phyloP scores from a whole-genome alignment of 106 monocot species.

The Dioscorea alata region DNA sequence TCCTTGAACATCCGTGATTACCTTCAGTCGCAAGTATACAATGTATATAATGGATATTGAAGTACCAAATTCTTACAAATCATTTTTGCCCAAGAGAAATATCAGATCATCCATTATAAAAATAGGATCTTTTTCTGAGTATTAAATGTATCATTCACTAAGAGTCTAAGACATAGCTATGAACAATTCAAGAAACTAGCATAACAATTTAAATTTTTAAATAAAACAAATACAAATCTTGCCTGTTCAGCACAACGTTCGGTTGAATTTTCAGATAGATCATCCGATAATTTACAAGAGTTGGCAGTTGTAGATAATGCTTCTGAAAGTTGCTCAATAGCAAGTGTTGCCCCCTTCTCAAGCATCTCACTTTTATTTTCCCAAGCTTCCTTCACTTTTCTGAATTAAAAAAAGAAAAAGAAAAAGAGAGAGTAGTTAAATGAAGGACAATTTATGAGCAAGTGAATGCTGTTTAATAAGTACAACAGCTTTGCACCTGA shows the following conservation, averaged over 20 bases:
- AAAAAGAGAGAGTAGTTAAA: not conserved
- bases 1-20: too few species aligned
- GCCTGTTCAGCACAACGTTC: conserved; percentile 70
- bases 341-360: conserved; percentile 52
- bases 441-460: not conserved
- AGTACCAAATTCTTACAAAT: too few species aligned
- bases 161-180: too few species aligned
- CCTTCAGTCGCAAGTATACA: too few species aligned
- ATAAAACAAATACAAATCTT: not conserved
- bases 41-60: too few species aligned
- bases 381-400: conserved; percentile 95
- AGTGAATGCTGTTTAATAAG: not conserved
- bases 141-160: too few species aligned
- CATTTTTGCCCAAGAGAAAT: too few species aligned
- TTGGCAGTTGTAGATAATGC: conserved; percentile 54
- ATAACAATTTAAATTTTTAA: too few species aligned
- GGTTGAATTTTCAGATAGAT: conserved; percentile 29
- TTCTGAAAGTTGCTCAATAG: conserved; percentile 80
- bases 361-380: conserved; percentile 69
- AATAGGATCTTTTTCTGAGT: too few species aligned
- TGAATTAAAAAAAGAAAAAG: conserved; percentile 18
- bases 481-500: conserved; percentile 41
- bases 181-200: too few species aligned
- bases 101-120: too few species aligned
- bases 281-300: conserved; percentile 40